These are phyloP conservation scores for Sporothrix schenckii DNA, from an alignment of 2,329 filamentous ascomycete genomes.

Conservation along the genomic window DNA sequence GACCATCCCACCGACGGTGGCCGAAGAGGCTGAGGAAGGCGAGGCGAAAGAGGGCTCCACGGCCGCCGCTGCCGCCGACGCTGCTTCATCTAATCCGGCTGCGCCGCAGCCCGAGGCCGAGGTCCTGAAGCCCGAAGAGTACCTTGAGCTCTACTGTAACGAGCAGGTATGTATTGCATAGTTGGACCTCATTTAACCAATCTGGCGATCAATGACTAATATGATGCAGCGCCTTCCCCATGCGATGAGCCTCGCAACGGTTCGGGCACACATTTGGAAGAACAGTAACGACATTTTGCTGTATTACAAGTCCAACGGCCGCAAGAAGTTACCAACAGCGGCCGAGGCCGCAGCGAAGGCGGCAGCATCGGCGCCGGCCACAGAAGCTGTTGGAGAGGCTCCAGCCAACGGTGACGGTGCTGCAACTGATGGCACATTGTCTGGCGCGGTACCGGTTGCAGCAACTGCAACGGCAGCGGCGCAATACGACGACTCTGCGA, in stretches of 20 bases:
- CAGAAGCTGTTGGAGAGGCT: neutral
- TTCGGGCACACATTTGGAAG: constrained; percentile 91
- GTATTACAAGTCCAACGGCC: constrained; percentile 90
- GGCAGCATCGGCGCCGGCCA: constrained; percentile 15
- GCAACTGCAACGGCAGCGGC: constrained; percentile 6
- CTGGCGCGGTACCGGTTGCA: neutral
- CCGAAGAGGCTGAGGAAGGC: neutral
- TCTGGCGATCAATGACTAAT: neutral
- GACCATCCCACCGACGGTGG: constrained; percentile 3
- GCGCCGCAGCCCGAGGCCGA: constrained; percentile 48
- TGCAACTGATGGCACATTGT: neutral
- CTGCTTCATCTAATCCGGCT: neutral
- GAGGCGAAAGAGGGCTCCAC: neutral
- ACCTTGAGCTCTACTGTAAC: constrained; percentile 93
- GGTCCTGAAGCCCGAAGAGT: constrained; percentile 79
- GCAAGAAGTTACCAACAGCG: constrained; percentile 60
- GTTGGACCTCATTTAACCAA: neutral
- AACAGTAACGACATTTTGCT: constrained; percentile 90
- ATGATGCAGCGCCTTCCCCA: constrained; percentile 65
- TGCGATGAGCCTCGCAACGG: constrained; percentile 90
- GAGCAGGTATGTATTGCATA: constrained; percentile 64
- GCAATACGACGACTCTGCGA: neutral
- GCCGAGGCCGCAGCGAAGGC: constrained; percentile 31
- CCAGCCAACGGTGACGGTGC: neutral
- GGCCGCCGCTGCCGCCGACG: neutral